phyloP scores from a whole-genome alignment of 2,329 filamentous ascomycete genomes.

The Neurospora sp. region DNA sequence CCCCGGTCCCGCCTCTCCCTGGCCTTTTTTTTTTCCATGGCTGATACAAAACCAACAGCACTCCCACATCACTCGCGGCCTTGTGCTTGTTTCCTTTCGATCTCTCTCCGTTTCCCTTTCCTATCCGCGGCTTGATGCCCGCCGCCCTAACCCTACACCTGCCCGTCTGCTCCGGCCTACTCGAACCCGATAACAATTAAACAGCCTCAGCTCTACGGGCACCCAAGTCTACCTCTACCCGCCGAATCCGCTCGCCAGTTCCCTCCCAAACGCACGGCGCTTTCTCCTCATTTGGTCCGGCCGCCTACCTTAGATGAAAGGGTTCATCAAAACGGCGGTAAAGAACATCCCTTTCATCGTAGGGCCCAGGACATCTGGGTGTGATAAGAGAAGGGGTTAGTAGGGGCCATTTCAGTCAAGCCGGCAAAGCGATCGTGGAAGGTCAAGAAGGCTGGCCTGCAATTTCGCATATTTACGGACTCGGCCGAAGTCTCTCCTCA shows the following conservation, averaged over 20 bases:
- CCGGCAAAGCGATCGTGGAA: background rate
- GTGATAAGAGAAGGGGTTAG: background rate
- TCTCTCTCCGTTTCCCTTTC: conserved; percentile 4
- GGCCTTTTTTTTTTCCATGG: conserved; percentile 2
- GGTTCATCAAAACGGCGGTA: background rate
- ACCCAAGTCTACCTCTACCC: background rate
- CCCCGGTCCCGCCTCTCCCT: conserved; percentile 6
- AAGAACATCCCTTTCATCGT: background rate
- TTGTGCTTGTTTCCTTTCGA: conserved; percentile 4
- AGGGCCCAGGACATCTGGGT: background rate
- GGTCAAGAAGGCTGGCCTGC: background rate
- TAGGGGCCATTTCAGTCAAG: background rate
- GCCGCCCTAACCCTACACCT: background rate
- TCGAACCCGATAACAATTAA: background rate
- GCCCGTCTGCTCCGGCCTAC: background rate
- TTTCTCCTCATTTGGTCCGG: background rate
- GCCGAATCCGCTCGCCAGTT: background rate
- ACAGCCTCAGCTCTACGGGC: background rate
- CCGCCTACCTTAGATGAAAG: background rate
- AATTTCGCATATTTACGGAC: background rate
- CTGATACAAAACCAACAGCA: conserved; percentile 19
- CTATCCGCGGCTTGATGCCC: conserved; percentile 3
- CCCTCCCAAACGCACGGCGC: background rate
- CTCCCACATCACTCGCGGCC: conserved; percentile 9
- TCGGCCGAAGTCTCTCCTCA: background rate